Percentiles rank a stretch among this genome's conserved stretches.
These are phyloP conservation scores for Microdochium nivale DNA, from an alignment of 2,329 filamentous ascomycete genomes.

Conservation along the genomic window DNA sequence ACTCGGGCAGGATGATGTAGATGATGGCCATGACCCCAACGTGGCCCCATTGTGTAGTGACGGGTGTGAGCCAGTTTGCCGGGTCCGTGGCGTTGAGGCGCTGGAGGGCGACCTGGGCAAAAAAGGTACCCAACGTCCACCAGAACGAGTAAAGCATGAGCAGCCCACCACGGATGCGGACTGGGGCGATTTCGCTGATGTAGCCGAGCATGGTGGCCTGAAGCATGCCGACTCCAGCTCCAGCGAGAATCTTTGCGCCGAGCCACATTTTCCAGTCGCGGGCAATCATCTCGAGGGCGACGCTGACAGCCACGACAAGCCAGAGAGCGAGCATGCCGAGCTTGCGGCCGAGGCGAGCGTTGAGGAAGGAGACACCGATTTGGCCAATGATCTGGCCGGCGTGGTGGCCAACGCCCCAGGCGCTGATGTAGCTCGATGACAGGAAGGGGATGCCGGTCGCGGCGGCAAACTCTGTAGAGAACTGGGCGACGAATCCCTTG, in stretches of 20 bases:
- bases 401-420: slow-evolving; percentile 29
- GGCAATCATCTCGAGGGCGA: slow-evolving; percentile 25
- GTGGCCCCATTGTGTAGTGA: slow-evolving; percentile 35
- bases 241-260: slow-evolving; percentile 17
- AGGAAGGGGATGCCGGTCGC: slow-evolving; percentile 23
- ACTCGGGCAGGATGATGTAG: slow-evolving; percentile 25
- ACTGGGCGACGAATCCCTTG: slow-evolving; percentile 30
- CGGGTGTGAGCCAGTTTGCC: slow-evolving; percentile 24
- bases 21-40: slow-evolving; percentile 26
- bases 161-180: slow-evolving; percentile 25
- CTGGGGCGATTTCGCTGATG: slow-evolving; percentile 28
- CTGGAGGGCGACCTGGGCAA: slow-evolving; percentile 31
- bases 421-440: slow-evolving; percentile 10
- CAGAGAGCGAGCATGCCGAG: neutral
- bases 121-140: slow-evolving; percentile 5
- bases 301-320: slow-evolving; percentile 12
- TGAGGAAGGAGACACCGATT: slow-evolving; percentile 25
- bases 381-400: slow-evolving; percentile 20
- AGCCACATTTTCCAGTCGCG: slow-evolving; percentile 28
- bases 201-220: slow-evolving; percentile 30
- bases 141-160: slow-evolving; percentile 30
- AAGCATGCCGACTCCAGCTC: slow-evolving; percentile 30
- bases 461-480: too few relatives aligned
- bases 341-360: slow-evolving; percentile 21
- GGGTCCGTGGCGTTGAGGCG: slow-evolving; percentile 20